Conservation (phyloP, 768 basidiomycete species). For the Suillus brevipes region DNA sequence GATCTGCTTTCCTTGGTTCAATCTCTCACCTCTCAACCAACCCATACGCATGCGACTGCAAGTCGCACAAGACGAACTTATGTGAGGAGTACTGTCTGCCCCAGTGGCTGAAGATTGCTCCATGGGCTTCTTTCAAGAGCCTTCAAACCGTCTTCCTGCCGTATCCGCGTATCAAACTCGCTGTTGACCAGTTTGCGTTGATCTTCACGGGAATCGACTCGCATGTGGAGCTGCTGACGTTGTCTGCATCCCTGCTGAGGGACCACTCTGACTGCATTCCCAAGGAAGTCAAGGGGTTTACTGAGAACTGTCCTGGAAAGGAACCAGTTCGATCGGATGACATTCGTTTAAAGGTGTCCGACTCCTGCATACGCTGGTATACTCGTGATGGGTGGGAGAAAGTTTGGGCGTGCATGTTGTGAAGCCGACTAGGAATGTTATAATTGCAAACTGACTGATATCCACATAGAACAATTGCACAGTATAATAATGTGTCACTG, state of each 20-base stretch:
- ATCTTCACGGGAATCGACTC: background rate
- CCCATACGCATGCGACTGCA: background rate
- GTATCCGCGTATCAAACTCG: background rate
- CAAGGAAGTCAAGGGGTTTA: background rate
- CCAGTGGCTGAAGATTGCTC: slow-evolving; percentile 24
- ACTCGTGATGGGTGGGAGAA: background rate
- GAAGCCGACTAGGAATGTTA: background rate
- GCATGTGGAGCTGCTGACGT: background rate
- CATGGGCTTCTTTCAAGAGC: slow-evolving; percentile 33
- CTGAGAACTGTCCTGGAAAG: background rate
- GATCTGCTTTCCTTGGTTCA: slow-evolving; percentile 35
- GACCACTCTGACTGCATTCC: background rate
- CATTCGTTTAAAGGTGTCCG: background rate
- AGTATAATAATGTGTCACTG: background rate
- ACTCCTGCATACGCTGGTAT: background rate
- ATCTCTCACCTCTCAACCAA: slow-evolving; percentile 31
- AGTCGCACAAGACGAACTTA: background rate
- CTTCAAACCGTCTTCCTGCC: slow-evolving; percentile 16
- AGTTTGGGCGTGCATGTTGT: slow-evolving; percentile 3
- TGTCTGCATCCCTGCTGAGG: background rate
- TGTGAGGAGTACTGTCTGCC: slow-evolving; percentile 3
- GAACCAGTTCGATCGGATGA: background rate
- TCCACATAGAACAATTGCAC: background rate
- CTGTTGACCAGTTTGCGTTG: background rate
- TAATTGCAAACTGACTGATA: background rate